Evolutionary conservation across 805 yeast genomes (phyloP).

Genomic region (Scheffersomyces amazonensis): DNA sequence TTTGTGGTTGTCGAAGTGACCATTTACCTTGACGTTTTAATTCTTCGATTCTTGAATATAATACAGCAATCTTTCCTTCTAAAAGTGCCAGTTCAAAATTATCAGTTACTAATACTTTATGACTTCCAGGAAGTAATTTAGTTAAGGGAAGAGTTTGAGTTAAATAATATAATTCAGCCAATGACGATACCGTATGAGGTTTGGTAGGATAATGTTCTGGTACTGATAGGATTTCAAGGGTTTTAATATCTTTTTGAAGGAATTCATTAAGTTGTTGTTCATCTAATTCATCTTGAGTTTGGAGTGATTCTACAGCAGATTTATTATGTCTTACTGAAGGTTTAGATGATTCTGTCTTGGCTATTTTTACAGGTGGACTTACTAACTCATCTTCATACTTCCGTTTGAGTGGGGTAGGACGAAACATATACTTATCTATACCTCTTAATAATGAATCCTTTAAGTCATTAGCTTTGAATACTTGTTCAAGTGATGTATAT

Average conservation of each 20-base stretch:
- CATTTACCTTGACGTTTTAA: slow-evolving; percentile 82
- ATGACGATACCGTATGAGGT: slow-evolving; percentile 47
- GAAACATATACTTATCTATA: slow-evolving; percentile 7
- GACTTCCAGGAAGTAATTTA: slow-evolving; percentile 78
- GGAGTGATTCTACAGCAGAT: slow-evolving; percentile 9
- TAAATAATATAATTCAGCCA: slow-evolving; percentile 82
- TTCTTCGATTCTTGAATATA: slow-evolving; percentile 89
- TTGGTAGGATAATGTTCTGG: slow-evolving; percentile 43
- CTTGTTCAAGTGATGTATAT: background rate
- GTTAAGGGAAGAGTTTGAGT: slow-evolving; percentile 86
- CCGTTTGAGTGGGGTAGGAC: slow-evolving; percentile 6
- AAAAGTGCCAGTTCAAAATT: slow-evolving; percentile 79
- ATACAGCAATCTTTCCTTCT: slow-evolving; percentile 89
- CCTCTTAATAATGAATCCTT: background rate
- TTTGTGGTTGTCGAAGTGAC: slow-evolving; percentile 84
- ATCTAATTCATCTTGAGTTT: slow-evolving; percentile 8
- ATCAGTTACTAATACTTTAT: slow-evolving; percentile 81
- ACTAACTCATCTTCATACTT: slow-evolving; percentile 3
- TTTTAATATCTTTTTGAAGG: slow-evolving; percentile 22
- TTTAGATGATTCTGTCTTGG: background rate
- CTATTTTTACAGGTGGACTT: slow-evolving; percentile 1
- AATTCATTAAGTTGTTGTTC: slow-evolving; percentile 14
- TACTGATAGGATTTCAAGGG: slow-evolving; percentile 34
- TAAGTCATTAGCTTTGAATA: background rate
- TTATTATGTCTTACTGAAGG: background rate